phyloP scores from a whole-genome alignment of 257 asterid species.

The Scutellaria barbata region DNA sequence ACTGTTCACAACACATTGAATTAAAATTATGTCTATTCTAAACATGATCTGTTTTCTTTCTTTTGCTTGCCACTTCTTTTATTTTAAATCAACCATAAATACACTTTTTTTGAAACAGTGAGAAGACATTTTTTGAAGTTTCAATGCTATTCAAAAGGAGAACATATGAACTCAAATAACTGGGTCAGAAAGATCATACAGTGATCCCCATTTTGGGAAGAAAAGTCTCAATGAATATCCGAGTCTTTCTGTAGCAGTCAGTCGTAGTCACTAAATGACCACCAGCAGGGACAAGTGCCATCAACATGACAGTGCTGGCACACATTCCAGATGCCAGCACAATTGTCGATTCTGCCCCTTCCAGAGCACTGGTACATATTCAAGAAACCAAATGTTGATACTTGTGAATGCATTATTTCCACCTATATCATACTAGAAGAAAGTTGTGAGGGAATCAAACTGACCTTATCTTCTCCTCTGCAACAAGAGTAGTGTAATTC shows the following conservation, averaged over 20 bases:
- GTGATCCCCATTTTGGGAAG: slow-evolving; percentile 91
- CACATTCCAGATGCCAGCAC: slow-evolving; percentile 94
- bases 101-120: background rate
- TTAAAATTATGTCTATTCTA: background rate
- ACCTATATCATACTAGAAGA: slow-evolving; percentile 13
- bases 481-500: slow-evolving; percentile 80
- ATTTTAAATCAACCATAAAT: slow-evolving; percentile 6
- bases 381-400: slow-evolving; percentile 26
- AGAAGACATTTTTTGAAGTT: slow-evolving; percentile 15
- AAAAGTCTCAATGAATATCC: slow-evolving; percentile 80
- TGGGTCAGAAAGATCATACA: slow-evolving; percentile 52
- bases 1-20: background rate
- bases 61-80: background rate
- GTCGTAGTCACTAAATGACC: slow-evolving; percentile 94
- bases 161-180: slow-evolving; percentile 16
- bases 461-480: slow-evolving; percentile 89
- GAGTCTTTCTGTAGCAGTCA: slow-evolving; percentile 89
- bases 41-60: slow-evolving; percentile 10
- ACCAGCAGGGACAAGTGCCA: slow-evolving; percentile 93
- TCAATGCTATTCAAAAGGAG: slow-evolving; percentile 22
- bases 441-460: slow-evolving; percentile 18
- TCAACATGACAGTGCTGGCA: slow-evolving; percentile 78
- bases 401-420: slow-evolving; percentile 14
- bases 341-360: slow-evolving; percentile 90
- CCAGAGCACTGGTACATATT: slow-evolving; percentile 76